Conservation (phyloP, 495 filamentous ascomycete species). For the Physcia stellaris region DNA sequence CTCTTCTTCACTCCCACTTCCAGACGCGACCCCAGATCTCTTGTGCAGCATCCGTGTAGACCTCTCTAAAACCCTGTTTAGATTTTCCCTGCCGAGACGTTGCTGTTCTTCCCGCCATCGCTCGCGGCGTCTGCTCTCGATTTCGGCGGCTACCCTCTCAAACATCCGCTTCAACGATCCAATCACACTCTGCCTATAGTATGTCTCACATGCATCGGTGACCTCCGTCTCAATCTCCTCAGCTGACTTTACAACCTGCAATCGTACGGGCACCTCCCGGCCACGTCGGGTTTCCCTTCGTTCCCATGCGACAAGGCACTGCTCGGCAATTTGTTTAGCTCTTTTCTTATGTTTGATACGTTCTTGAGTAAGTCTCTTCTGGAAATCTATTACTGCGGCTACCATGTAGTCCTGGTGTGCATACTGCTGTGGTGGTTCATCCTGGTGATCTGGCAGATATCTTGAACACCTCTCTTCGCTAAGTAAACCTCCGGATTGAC, state of each 20-base stretch:
- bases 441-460: constrained; percentile 63
- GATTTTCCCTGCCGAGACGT: constrained; percentile 60
- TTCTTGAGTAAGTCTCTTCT: constrained; percentile 63
- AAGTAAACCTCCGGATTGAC: constrained; percentile 59
- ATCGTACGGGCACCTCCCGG: constrained; percentile 46
- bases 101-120: constrained; percentile 82
- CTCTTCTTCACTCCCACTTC: constrained; percentile 24
- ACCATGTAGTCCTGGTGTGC: constrained; percentile 75
- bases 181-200: constrained; percentile 57
- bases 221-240: constrained; percentile 43
- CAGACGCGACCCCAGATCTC: constrained; percentile 37
- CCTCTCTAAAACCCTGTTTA: constrained; percentile 72
- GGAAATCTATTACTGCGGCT: constrained; percentile 67
- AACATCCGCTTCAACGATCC: constrained; percentile 57
- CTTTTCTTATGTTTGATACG: constrained; percentile 51
- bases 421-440: constrained; percentile 61
- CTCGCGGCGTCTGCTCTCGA: constrained; percentile 56
- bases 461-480: constrained; percentile 56
- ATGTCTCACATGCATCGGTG: constrained; percentile 32
- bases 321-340: constrained; percentile 50
- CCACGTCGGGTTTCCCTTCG: constrained; percentile 36
- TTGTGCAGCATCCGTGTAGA: constrained; percentile 43
- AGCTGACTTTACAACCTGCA: constrained; percentile 56
- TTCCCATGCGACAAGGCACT: constrained; percentile 19
- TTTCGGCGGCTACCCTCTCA: constrained; percentile 61